A percentile compares a stretch with the other conserved stretches of the same genome.
These are phyloP conservation scores for Pythium diclinum DNA, from an alignment of 352 stramenopile genomes.

Conservation along the genomic window DNA sequence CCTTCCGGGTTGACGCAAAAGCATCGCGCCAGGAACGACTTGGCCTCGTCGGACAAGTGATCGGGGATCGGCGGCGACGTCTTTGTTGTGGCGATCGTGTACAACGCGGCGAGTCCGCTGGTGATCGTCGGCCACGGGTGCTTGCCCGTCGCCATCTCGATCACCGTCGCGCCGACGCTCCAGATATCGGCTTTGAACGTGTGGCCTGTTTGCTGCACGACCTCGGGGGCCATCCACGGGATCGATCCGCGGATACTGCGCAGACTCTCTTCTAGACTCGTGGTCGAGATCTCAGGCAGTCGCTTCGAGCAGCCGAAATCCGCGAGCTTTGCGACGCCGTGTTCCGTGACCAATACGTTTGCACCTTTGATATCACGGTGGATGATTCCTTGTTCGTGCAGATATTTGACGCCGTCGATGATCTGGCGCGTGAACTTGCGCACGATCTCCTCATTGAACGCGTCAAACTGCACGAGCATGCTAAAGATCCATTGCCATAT, in stretches of 20 bases:
- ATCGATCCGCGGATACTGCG: conserved; percentile 82
- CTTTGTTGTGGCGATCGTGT: conserved; percentile 58
- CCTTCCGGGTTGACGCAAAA: conserved; percentile 74
- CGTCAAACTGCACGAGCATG: conserved; percentile 92
- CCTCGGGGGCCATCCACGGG: conserved; percentile 81
- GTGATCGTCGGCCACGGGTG: conserved; percentile 64
- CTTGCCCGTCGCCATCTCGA: conserved; percentile 78
- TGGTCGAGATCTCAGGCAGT: conserved; percentile 74
- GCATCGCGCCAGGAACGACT: conserved; percentile 56
- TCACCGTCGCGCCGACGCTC: conserved; percentile 76
- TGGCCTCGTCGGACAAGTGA: conserved; percentile 45
- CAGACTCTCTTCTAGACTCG: conserved; percentile 78
- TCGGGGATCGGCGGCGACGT: conserved; percentile 50
- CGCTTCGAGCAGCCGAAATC: conserved; percentile 91
- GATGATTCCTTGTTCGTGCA: conserved; percentile 91
- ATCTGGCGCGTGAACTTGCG: conserved; percentile 91
- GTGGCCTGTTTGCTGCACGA: conserved; percentile 73
- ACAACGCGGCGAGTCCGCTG: conserved; percentile 66
- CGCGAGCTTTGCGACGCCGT: conserved; percentile 83
- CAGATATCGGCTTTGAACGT: conserved; percentile 79
- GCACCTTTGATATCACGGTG: conserved; percentile 94
- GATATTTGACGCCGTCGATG: conserved; percentile 87
- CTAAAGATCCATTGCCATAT: conserved; percentile 29
- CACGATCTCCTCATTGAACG: conserved; percentile 90
- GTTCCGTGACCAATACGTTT: conserved; percentile 88